phyloP scores from a whole-genome alignment of 2,329 filamentous ascomycete genomes.

The Bipolaris victoriae region DNA sequence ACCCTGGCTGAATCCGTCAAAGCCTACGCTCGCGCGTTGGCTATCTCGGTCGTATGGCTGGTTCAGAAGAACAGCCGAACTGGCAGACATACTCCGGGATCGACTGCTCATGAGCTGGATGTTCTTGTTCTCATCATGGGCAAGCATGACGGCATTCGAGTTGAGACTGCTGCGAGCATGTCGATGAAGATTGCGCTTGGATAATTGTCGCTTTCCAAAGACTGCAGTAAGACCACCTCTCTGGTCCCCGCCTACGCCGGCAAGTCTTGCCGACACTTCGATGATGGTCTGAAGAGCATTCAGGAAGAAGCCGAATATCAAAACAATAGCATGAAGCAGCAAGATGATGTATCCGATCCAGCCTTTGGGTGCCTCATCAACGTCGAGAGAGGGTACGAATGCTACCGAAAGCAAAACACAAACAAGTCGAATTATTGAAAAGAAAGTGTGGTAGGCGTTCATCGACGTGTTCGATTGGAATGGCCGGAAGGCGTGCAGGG shows the following conservation, averaged over 20 bases:
- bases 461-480: slow-evolving; percentile 93
- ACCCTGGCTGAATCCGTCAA: slow-evolving; percentile 61
- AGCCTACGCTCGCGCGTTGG: slow-evolving; percentile 56
- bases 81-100: slow-evolving; percentile 65
- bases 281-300: slow-evolving; percentile 90
- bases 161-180: slow-evolving; percentile 79
- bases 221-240: slow-evolving; percentile 84
- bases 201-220: slow-evolving; percentile 89
- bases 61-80: slow-evolving; percentile 66
- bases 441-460: slow-evolving; percentile 93
- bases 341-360: slow-evolving; percentile 97
- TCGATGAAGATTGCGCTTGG: slow-evolving; percentile 70
- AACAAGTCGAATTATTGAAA: slow-evolving; percentile 76
- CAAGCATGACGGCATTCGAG: slow-evolving; percentile 82
- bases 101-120: slow-evolving; percentile 60
- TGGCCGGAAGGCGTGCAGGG: slow-evolving; percentile 85
- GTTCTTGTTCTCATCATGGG: slow-evolving; percentile 69
- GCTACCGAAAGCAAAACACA: slow-evolving; percentile 63
- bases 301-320: slow-evolving; percentile 91
- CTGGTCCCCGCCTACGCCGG: slow-evolving; percentile 78
- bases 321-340: slow-evolving; percentile 79
- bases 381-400: slow-evolving; percentile 82
- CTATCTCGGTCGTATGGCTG: slow-evolving; percentile 52
- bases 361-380: slow-evolving; percentile 79
- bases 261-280: slow-evolving; percentile 81